These are phyloP conservation scores for Aspergillus coremiiformis DNA, from an alignment of 495 filamentous ascomycete genomes.

Conservation along the genomic window DNA sequence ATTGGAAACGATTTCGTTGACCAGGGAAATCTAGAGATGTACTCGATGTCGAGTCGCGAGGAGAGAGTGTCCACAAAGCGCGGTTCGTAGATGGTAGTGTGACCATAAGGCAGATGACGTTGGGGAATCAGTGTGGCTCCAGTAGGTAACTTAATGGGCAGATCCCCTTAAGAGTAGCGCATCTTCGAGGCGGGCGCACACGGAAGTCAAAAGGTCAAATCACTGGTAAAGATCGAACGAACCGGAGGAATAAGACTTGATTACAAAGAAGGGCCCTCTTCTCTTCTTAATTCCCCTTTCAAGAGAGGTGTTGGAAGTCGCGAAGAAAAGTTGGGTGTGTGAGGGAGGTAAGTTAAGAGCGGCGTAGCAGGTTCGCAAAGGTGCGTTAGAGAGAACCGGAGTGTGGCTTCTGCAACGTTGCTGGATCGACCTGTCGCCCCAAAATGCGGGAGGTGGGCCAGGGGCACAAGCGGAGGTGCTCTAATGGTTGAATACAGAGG, in stretches of 20 bases:
- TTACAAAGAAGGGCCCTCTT: not conserved
- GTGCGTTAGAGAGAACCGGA: constrained; percentile 6
- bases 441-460: constrained; percentile 7
- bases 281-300: not conserved
- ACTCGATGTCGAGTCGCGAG: constrained; percentile 13
- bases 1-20: not conserved
- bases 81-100: constrained; percentile 29
- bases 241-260: constrained; percentile 1
- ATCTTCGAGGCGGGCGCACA: constrained; percentile 23
- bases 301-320: not conserved
- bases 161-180: constrained; percentile 31
- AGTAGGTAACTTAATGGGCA: constrained; percentile 19
- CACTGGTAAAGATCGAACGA: not conserved
- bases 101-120: constrained; percentile 32
- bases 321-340: not conserved
- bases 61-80: constrained; percentile 15
- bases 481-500: constrained; percentile 6
- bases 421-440: constrained; percentile 8
- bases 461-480: constrained; percentile 4
- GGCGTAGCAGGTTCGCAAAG: constrained; percentile 9
- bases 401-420: constrained; percentile 16
- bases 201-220: constrained; percentile 6
- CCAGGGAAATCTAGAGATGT: constrained; percentile 8
- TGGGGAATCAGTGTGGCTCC: constrained; percentile 26
- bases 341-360: constrained; percentile 1